A percentile compares a stretch with the other conserved stretches of the same genome.
Conservation (phyloP, 2,329 filamentous ascomycete genomes). For the Lachnellula subtilissima region DNA sequence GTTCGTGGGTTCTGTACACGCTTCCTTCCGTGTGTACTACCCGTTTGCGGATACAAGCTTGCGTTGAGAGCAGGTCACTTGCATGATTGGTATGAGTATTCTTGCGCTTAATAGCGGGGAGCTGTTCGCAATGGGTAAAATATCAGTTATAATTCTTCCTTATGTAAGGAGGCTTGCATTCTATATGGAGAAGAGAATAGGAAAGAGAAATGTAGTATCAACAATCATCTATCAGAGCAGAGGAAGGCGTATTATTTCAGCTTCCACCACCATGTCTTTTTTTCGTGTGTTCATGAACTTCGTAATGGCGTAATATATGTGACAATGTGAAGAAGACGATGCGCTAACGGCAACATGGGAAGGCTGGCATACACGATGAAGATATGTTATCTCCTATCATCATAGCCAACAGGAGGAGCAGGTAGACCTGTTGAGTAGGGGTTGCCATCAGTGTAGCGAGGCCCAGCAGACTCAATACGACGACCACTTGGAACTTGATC, state of each 20-base stretch:
- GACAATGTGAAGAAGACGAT: neutral
- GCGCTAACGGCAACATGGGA: neutral
- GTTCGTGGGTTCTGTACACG: too few species aligned
- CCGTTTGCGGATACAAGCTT: conserved; percentile 23
- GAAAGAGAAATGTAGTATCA: conserved; percentile 9
- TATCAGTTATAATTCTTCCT: conserved; percentile 31
- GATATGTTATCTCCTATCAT: conserved; percentile 14
- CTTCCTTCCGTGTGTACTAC: too few species aligned
- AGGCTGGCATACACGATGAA: neutral
- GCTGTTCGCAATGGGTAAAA: conserved; percentile 23
- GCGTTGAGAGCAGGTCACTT: conserved; percentile 25
- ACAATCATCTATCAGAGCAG: conserved; percentile 5
- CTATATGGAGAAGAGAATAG: conserved; percentile 10
- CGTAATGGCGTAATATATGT: neutral
- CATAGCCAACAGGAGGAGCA: conserved; percentile 30
- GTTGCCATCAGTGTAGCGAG: conserved; percentile 41
- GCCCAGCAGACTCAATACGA: conserved; percentile 32
- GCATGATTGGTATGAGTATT: conserved; percentile 6
- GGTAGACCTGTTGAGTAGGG: conserved; percentile 37
- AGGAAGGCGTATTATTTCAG: neutral
- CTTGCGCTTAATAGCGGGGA: conserved; percentile 21
- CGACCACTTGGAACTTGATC: conserved; percentile 17
- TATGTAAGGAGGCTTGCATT: conserved; percentile 13
- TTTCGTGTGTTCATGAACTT: neutral
- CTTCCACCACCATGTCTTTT: neutral